Evolutionary conservation across 768 basidiomycete species (phyloP).

Genomic region (Phanerochaete sordida): DNA sequence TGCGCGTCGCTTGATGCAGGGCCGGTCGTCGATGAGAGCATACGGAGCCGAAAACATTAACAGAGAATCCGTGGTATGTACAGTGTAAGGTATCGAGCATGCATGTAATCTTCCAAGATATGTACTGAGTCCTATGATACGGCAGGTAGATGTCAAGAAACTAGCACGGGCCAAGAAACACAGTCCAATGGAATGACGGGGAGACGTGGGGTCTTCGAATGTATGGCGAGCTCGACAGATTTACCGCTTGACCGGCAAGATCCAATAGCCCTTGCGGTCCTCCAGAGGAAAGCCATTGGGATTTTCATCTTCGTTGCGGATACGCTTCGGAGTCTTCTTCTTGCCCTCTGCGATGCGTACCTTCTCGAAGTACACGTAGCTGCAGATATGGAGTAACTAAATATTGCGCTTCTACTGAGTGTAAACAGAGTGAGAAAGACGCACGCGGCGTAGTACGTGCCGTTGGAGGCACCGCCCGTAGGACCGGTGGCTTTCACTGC

Average conservation of each 20-base stretch:
- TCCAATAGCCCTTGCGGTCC: conserved; percentile 4
- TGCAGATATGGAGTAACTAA: conserved; percentile 7
- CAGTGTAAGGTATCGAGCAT: too few relatives aligned
- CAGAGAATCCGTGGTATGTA: too few relatives aligned
- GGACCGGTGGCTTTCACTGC: conserved; percentile 41
- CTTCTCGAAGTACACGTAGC: conserved; percentile 49
- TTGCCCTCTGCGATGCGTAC: conserved; percentile 43
- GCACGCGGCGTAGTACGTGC: conserved; percentile 44
- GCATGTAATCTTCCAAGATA: too few relatives aligned
- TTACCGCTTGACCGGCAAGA: background rate
- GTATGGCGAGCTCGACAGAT: too few relatives aligned
- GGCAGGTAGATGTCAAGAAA: too few relatives aligned
- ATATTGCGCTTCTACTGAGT: background rate
- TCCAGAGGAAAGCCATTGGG: conserved; percentile 28
- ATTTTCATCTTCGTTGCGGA: conserved; percentile 30
- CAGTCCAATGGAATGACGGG: too few relatives aligned
- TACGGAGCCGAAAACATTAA: too few relatives aligned
- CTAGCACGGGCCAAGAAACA: too few relatives aligned
- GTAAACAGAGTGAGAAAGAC: conserved; percentile 14
- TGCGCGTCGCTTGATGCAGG: too few relatives aligned
- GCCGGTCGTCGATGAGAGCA: too few relatives aligned
- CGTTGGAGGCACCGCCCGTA: conserved; percentile 39
- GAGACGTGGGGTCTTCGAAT: too few relatives aligned
- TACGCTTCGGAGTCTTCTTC: conserved; percentile 40
- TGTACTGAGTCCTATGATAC: background rate